Conservation (phyloP, 371 early-diverging fungal genomes). For the Actinomortierella ambigua region DNA sequence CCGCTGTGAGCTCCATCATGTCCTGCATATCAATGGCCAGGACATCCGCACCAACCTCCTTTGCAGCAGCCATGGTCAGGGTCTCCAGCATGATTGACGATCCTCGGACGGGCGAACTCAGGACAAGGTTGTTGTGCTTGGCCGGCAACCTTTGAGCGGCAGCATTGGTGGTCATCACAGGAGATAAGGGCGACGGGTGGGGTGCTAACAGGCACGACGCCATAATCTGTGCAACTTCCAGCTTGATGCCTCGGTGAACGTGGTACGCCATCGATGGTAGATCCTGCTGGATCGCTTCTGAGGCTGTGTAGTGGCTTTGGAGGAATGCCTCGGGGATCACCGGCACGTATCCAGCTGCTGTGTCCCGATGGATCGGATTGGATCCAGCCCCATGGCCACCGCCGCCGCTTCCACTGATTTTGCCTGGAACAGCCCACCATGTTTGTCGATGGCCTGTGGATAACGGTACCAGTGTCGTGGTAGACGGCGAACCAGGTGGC, state of each 20-base stretch:
- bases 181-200: too few species aligned
- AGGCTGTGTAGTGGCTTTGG: slow-evolving; percentile 14
- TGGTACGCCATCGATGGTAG: slow-evolving; percentile 21
- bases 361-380: too few species aligned
- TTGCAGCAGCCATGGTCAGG: slow-evolving; percentile 46
- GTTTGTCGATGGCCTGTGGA: too few species aligned
- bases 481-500: too few species aligned
- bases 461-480: too few species aligned
- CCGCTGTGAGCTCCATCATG: slow-evolving; percentile 51
- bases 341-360: slow-evolving; percentile 15
- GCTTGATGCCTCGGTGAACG: slow-evolving; percentile 18
- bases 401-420: too few species aligned
- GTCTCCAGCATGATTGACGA: slow-evolving; percentile 40
- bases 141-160: slow-evolving; percentile 28
- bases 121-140: slow-evolving; percentile 31
- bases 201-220: slow-evolving; percentile 27
- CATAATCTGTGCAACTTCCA: slow-evolving; percentile 21
- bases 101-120: slow-evolving; percentile 37
- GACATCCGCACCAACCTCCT: slow-evolving; percentile 40
- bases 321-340: slow-evolving; percentile 25
- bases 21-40: slow-evolving; percentile 55
- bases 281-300: slow-evolving; percentile 6
- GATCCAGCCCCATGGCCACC: too few species aligned
- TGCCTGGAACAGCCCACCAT: too few species aligned
- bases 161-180: too few species aligned